Evolutionary conservation across 192 early-diverging fungal species (phyloP).

Genomic region (Phlyctochytrium arcticum): DNA sequence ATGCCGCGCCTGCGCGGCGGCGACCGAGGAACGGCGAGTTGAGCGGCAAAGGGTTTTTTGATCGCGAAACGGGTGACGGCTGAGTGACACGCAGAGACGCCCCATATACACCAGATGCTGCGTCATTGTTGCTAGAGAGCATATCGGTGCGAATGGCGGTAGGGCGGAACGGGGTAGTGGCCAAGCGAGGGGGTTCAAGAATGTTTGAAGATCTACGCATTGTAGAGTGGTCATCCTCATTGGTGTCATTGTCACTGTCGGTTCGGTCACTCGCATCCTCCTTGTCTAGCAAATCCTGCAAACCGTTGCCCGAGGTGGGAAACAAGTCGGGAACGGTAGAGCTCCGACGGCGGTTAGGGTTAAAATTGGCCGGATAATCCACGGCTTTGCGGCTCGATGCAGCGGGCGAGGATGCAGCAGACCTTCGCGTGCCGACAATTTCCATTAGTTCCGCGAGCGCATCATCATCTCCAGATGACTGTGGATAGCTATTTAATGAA

Average conservation of each 20-base stretch:
- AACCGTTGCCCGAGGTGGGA: too few species aligned
- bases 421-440: constrained; percentile 1
- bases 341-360: not conserved
- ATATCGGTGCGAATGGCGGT: not conserved
- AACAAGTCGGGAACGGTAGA: constrained; percentile 15
- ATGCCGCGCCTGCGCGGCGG: not conserved
- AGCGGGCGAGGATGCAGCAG: not conserved
- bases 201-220: not conserved
- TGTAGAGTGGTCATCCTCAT: not conserved
- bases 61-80: constrained; percentile 16
- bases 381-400: too few species aligned
- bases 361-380: too few species aligned
- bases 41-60: constrained; percentile 17
- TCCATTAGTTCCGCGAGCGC: constrained; percentile 22
- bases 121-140: too few species aligned
- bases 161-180: constrained; percentile 15
- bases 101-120: too few species aligned
- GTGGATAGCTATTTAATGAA: too few species aligned
- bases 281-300: too few species aligned
- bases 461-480: constrained; percentile 4
- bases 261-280: too few species aligned
- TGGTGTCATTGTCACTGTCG: not conserved
- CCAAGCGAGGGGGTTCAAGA: constrained; percentile 6
- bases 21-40: constrained; percentile 16
- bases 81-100: too few species aligned